phyloP scores from a whole-genome alignment of 345 rosid genomes.

The Turnera subulata region DNA sequence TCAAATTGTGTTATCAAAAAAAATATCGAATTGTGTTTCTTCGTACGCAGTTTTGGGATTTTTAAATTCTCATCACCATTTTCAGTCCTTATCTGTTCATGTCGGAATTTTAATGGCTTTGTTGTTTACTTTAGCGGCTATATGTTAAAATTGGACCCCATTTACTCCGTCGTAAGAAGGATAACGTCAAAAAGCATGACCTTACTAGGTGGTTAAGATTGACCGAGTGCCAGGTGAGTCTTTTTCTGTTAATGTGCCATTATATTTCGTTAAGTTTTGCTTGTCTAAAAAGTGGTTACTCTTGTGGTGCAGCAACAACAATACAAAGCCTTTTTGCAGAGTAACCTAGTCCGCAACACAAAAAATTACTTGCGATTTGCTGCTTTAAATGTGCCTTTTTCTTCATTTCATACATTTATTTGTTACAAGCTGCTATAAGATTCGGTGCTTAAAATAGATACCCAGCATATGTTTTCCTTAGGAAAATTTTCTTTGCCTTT shows the following conservation, averaged over 20 bases:
- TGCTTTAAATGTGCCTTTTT: slow-evolving; percentile 79
- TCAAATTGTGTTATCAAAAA: neutral
- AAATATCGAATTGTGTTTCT: too few relatives aligned
- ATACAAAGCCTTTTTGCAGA: slow-evolving; percentile 87
- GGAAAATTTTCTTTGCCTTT: neutral
- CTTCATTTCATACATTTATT: neutral
- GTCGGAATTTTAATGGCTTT: too few relatives aligned
- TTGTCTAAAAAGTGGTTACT: neutral
- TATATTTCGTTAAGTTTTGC: too few relatives aligned
- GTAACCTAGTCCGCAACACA: slow-evolving; percentile 88
- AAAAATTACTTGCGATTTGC: slow-evolving; percentile 95
- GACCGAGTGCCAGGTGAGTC: slow-evolving; percentile 75
- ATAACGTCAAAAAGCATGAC: slow-evolving; percentile 83
- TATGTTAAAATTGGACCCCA: slow-evolving; percentile 86
- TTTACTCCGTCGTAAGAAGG: slow-evolving; percentile 88
- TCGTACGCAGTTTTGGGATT: neutral
- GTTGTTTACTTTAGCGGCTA: slow-evolving; percentile 45
- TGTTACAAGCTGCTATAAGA: neutral
- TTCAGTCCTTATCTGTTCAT: too few relatives aligned
- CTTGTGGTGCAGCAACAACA: slow-evolving; percentile 62
- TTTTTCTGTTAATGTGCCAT: neutral
- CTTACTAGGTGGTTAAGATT: slow-evolving; percentile 86
- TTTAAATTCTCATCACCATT: neutral
- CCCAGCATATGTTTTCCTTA: too few relatives aligned
- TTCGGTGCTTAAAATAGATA: too few relatives aligned